Conservation (phyloP, 441 rosid genomes). For the Aquilaria agallochum region DNA sequence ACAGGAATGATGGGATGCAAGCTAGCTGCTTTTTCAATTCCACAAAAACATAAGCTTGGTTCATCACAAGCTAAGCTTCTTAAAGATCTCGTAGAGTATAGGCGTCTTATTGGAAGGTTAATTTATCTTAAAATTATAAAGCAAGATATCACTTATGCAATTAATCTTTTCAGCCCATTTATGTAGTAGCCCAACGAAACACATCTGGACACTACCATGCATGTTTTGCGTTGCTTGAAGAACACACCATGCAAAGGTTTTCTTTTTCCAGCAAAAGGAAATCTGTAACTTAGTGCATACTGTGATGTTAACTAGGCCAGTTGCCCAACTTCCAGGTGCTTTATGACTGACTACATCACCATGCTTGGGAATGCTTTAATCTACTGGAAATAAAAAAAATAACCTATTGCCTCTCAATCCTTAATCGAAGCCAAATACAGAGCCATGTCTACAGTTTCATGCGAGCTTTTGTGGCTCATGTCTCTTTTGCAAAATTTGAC, state of each 20-base stretch:
- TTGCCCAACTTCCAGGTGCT: background rate
- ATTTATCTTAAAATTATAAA: background rate
- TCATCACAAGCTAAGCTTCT: background rate
- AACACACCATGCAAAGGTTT: background rate
- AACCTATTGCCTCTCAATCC: background rate
- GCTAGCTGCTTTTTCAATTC: background rate
- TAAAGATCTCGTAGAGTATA: background rate
- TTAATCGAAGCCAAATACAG: background rate
- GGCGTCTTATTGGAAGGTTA: background rate
- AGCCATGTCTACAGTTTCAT: background rate
- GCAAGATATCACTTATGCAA: background rate
- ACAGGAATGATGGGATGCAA: background rate
- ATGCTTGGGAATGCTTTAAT: background rate
- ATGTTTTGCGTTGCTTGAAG: background rate
- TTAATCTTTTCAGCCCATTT: background rate
- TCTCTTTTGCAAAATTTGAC: background rate
- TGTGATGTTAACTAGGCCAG: background rate
- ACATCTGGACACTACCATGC: background rate
- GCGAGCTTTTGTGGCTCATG: background rate
- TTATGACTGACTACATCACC: background rate
- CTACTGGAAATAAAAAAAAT: background rate
- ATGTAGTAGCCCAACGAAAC: background rate
- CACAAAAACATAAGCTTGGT: background rate
- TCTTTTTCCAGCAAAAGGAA: background rate
- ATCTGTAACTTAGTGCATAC: background rate